Evolutionary conservation across 2,329 filamentous ascomycete species (phyloP).

Genomic region (Cordyceps javanica): DNA sequence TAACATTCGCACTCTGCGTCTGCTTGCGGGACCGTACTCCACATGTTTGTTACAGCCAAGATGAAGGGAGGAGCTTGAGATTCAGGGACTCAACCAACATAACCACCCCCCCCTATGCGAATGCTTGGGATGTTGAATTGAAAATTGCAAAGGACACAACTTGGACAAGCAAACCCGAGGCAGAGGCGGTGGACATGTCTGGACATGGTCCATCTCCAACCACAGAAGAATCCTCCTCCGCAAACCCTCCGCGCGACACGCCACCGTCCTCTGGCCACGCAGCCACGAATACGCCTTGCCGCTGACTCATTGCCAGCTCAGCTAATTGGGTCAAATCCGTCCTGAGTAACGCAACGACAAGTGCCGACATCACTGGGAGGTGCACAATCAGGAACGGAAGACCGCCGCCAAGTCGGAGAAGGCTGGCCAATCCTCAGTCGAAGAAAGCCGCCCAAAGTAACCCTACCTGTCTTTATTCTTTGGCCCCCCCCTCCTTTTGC

Average conservation of each 20-base stretch:
- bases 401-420: background rate
- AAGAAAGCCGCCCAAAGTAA: background rate
- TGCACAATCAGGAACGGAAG: background rate
- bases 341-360: background rate
- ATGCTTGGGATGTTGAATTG: no score
- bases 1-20: background rate
- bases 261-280: background rate
- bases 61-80: background rate
- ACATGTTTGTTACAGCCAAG: slow-evolving; percentile 1
- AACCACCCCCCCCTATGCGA: background rate
- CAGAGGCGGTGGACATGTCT: no score
- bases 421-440: background rate
- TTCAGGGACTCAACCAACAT: background rate
- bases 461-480: background rate
- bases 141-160: no score
- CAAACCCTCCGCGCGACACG: background rate
- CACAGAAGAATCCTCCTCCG: background rate
- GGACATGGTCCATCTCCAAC: background rate
- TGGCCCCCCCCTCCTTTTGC: background rate
- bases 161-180: no score
- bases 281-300: background rate
- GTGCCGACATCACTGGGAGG: background rate
- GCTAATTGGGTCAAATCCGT: background rate
- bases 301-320: background rate
- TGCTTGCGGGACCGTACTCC: background rate